phyloP scores from a whole-genome alignment of 106 monocot genomes.

The Ottelia alismoides region DNA sequence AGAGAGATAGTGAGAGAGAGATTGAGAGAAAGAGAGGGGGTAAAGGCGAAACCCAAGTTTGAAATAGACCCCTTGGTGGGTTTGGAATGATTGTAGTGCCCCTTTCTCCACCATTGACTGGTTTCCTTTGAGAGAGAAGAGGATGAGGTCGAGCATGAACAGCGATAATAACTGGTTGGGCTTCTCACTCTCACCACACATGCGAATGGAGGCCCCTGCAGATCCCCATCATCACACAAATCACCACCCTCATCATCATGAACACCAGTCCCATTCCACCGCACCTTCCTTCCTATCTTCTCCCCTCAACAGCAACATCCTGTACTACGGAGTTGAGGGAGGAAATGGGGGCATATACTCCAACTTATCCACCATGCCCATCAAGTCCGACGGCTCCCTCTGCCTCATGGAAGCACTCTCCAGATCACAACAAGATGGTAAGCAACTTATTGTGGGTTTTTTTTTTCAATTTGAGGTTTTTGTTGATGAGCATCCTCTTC shows the following conservation, averaged over 20 bases:
- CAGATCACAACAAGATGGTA: conserved; percentile 56
- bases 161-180: conserved; percentile 63
- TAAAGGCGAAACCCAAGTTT: no score
- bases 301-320: conserved; percentile 19
- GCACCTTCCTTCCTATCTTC: conserved; percentile 46
- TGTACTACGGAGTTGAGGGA: conserved; percentile 53
- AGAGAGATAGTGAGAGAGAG: no score
- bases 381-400: conserved; percentile 96
- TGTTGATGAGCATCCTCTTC: conserved; percentile 5
- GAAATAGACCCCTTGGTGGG: no score
- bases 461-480: conserved; percentile 7
- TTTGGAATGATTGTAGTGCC: no score
- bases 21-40: no score
- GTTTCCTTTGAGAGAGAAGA: no score
- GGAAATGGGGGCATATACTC: conserved; percentile 40
- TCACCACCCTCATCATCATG: conserved; percentile 23
- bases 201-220: conserved; percentile 44
- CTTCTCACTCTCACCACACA: conserved; percentile 89
- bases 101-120: no score
- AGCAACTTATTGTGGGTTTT: conserved; percentile 1
- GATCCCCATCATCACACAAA: conserved; percentile 35
- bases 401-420: conserved; percentile 89
- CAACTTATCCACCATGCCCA: conserved; percentile 60
- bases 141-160: conserved; percentile 62
- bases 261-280: conserved; percentile 29